Evolutionary conservation across 2,329 filamentous ascomycete genomes (phyloP), one percentile per base, ranked within the genome.

Genomic region (Pestalotiopsis sp.): DNA sequence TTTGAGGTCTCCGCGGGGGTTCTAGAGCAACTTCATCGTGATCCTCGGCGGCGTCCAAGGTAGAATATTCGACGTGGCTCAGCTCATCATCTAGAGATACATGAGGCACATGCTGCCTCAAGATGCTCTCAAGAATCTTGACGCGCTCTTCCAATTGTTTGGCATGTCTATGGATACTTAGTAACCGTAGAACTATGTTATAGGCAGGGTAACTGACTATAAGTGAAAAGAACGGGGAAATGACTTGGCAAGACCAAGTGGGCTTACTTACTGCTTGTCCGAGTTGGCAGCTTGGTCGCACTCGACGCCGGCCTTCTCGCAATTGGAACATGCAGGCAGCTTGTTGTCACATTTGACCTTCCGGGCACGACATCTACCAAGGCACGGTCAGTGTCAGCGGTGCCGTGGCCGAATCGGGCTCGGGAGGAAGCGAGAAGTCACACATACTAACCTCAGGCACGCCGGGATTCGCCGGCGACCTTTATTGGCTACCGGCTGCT

Each of bases 291-390:
- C 63, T 39, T 66, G 63, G 63, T 66, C 63, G 27, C 68, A 69
- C 20, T 66, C 31, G 7, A 68, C 45, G 17, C 36, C 61, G 3
- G 66, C 58, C 23, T 52, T 66, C 49, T 67, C 68, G 52, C 95
- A 98, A 82, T 98, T 95, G 7, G 93, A 95, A 82, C 96, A 99
- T 70, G 94, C 91, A 45, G 96, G 95, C 82, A 97, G 90, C 83
- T 97, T 97, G 73, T 95, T 96, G 78, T 98, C 96, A 81, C 95
- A 98, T 83, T 98, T 98, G 82, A 98, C 96, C 86, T 95, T 97
- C 17, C 63, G 23, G 17, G 49, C 63, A 49, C 63, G 63, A 13
- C 63, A 66, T 52, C 62, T 64, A 31, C 17, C 41, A 41, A 25
- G 13, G 13, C 20, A 27, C 23, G n/a, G 4, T 31, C 13, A 14